A percentile compares a stretch with the other conserved stretches of the same genome.
phyloP scores from a whole-genome alignment of 2,329 filamentous ascomycete species.

The Zopfia rhizophila region DNA sequence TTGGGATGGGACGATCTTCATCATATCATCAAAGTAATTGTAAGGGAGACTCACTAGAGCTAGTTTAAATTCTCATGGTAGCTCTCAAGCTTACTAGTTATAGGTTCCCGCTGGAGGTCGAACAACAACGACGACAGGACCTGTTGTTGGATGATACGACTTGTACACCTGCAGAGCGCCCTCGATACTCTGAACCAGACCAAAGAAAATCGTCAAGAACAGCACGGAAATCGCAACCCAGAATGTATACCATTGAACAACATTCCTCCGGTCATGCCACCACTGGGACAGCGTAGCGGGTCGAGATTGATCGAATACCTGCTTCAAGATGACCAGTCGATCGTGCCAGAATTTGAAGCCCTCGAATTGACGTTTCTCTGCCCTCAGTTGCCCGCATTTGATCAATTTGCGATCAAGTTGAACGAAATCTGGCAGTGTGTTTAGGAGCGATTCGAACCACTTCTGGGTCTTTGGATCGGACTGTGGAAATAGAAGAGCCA shows the following conservation, averaged over 20 bases:
- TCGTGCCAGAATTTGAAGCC: slow-evolving; percentile 56
- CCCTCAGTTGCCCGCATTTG: slow-evolving; percentile 38
- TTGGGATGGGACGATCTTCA: too few relatives aligned
- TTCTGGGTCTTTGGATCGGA: slow-evolving; percentile 29
- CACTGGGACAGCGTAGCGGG: slow-evolving; percentile 50
- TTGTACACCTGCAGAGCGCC: too few relatives aligned
- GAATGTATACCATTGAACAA: slow-evolving; percentile 59
- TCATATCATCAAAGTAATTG: too few relatives aligned
- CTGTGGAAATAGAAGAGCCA: slow-evolving; percentile 52
- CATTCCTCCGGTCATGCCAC: slow-evolving; percentile 56
- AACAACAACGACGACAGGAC: too few relatives aligned
- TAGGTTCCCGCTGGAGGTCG: too few relatives aligned
- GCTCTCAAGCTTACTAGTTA: too few relatives aligned
- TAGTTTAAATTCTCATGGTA: too few relatives aligned
- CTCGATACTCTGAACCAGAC: slow-evolving; percentile 55
- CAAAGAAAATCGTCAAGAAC: slow-evolving; percentile 52
- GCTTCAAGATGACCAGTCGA: slow-evolving; percentile 55
- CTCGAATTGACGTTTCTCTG: slow-evolving; percentile 44
- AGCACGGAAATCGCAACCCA: slow-evolving; percentile 56
- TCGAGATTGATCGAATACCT: slow-evolving; percentile 53
- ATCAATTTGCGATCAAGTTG: slow-evolving; percentile 36
- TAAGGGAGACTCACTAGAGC: too few relatives aligned
- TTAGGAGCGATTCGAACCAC: slow-evolving; percentile 31
- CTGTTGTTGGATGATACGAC: too few relatives aligned
- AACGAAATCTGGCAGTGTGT: slow-evolving; percentile 6